Conservation (phyloP, 2,329 filamentous ascomycete species). For the Ceratocystiopsis sp. region DNA sequence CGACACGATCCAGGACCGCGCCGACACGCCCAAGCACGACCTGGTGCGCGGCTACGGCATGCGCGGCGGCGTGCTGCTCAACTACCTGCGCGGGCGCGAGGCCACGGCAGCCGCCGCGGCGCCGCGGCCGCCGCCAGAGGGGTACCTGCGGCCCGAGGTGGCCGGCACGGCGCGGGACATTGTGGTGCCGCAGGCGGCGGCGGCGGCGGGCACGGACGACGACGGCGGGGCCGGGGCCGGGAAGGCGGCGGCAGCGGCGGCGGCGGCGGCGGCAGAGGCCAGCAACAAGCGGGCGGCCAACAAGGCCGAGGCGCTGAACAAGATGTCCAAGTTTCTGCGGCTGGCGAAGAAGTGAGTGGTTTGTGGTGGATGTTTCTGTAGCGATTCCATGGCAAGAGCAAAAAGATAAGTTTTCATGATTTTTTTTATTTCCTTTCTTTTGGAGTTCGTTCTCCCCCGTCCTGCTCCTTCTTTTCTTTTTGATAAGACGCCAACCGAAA, state of each 20-base stretch:
- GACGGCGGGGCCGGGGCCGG: conserved; percentile 5
- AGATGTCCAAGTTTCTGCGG: conserved; percentile 11
- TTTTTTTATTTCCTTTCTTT: not conserved
- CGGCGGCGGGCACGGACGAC: conserved; percentile 17
- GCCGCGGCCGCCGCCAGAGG: conserved; percentile 21
- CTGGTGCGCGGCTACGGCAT: conserved; percentile 63
- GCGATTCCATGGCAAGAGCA: too few species aligned
- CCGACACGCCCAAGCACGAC: conserved; percentile 24
- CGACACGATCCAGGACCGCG: conserved; percentile 28
- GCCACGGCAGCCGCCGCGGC: conserved; percentile 21
- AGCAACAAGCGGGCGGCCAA: conserved; percentile 9
- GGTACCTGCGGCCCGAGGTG: conserved; percentile 41
- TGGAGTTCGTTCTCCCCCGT: too few species aligned
- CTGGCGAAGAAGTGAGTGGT: conserved; percentile 8
- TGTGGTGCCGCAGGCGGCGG: conserved; percentile 40
- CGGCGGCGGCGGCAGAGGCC: conserved; percentile 14
- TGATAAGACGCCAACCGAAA: conserved; percentile 9
- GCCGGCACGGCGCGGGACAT: conserved; percentile 48
- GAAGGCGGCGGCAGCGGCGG: too few species aligned
- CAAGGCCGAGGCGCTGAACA: conserved; percentile 18
- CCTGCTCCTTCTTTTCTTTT: conserved; percentile 1
- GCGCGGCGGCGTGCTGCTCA: conserved; percentile 53
- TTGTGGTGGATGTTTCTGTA: not conserved
- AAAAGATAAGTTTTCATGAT: not conserved
- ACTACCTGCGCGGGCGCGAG: conserved; percentile 53